Evolutionary conservation across 2,329 filamentous ascomycete species (phyloP), one percentile per base, ranked within the genome.

Genomic region (Chalaropsis thielavioides): DNA sequence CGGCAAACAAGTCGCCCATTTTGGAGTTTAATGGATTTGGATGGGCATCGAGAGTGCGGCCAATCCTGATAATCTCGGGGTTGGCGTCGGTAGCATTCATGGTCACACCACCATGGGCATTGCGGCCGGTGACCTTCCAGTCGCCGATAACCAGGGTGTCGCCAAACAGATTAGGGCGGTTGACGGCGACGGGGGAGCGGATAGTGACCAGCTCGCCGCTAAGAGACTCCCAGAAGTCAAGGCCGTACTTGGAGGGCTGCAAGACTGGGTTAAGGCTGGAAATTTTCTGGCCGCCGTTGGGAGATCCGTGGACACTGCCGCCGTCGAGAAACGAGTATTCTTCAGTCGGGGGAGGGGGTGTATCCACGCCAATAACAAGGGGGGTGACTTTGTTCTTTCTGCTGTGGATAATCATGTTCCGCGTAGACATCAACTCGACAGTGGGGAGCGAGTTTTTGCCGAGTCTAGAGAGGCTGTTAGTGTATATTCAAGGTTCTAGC

Each of bases 221-320:
- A 66, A 89, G 74, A 68, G 81, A 85, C 78, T 89, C 84, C 87
- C 86, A 89, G 71, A 89, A 90, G 72, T 89, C 87, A 38, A 89
- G 76, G 1, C 86, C 87, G 70, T 85, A 89, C 51, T 76, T 74
- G 24, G 75, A 74, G 1, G 86, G 86, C 67, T 86, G 72, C 46
- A 89, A 77, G 15, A 75, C 75, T 0, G 85, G 85, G 71, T 89
- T 89, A 41, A 72, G 75, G 5, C 72, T 75, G 1, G 84, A 86
- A 46, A 89, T 71, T 68, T 79, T 78, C 68, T 76, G 80, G 46
- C 76, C 75, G 67, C 83, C 86, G 70, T 87, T 87, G 11, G 87
- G 86, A 3, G 87, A 75, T 1, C 75, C 80, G 68, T 87, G 87
- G 44, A 89, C 76, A 71, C 85, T 82, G 11, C 84, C 84, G n/a